Conservation (phyloP, 2,329 filamentous ascomycete genomes). For the Cordyceps tenuipes region DNA sequence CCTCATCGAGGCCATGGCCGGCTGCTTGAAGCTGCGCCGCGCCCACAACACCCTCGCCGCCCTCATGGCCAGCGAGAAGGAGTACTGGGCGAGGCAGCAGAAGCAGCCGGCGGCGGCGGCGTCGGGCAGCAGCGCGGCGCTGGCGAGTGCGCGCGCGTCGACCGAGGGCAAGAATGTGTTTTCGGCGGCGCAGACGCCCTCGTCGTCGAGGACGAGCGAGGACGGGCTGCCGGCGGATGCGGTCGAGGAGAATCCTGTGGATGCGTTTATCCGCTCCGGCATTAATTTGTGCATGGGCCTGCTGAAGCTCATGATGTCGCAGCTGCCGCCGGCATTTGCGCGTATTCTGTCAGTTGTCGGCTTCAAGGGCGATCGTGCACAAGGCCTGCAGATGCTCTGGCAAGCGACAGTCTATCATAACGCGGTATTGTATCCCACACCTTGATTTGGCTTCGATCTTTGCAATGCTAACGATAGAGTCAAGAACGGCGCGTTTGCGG, state of each 20-base stretch:
- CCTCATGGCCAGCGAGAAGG: slow-evolving; percentile 65
- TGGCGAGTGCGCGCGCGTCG: not conserved
- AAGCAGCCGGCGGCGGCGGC: slow-evolving; percentile 18
- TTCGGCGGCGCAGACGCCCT: slow-evolving; percentile 18
- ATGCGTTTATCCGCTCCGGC: slow-evolving; percentile 83
- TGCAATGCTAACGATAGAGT: not conserved
- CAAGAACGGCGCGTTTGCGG: slow-evolving; percentile 76
- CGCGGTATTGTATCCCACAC: slow-evolving; percentile 32
- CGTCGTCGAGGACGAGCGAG: not conserved
- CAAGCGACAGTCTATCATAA: slow-evolving; percentile 77
- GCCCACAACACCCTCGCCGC: slow-evolving; percentile 75
- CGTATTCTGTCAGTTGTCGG: slow-evolving; percentile 80
- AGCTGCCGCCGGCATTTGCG: slow-evolving; percentile 87
- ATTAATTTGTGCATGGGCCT: slow-evolving; percentile 85
- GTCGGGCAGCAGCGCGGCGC: slow-evolving; percentile 11
- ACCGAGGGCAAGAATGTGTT: slow-evolving; percentile 20
- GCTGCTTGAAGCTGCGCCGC: slow-evolving; percentile 87
- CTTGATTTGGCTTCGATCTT: too few species aligned
- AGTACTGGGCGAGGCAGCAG: slow-evolving; percentile 27
- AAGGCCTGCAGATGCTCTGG: slow-evolving; percentile 83
- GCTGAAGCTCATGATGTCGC: slow-evolving; percentile 76
- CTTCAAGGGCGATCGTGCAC: slow-evolving; percentile 79
- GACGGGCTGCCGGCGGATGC: slow-evolving; percentile 32
- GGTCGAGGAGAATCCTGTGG: slow-evolving; percentile 60
- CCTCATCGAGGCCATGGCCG: slow-evolving; percentile 80